Percentiles rank a stretch among this genome's conserved stretches.
These are phyloP conservation scores for Rosa multiflora DNA, from an alignment of 306 rosid genomes.

Conservation along the genomic window DNA sequence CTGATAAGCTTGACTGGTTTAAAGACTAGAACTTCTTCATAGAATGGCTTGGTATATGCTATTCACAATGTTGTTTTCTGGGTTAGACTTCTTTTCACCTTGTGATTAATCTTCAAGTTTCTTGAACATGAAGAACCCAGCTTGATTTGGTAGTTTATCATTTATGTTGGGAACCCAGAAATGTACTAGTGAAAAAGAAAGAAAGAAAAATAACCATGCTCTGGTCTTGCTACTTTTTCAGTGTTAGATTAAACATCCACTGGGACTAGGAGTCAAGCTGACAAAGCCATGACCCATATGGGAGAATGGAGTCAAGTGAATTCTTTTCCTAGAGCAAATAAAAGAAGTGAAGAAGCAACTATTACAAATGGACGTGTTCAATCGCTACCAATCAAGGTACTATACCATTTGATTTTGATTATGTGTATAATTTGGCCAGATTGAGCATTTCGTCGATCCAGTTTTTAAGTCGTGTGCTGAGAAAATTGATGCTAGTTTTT, in stretches of 20 bases:
- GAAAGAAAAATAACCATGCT: not conserved
- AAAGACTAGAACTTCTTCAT: not conserved
- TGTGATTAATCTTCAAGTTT: not conserved
- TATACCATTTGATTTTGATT: not conserved
- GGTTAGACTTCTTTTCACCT: not conserved
- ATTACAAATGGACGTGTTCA: conserved; percentile 35
- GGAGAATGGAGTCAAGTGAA: conserved; percentile 41
- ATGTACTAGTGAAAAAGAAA: not conserved
- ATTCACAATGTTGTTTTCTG: not conserved
- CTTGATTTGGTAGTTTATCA: not conserved
- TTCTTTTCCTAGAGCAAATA: conserved; percentile 26
- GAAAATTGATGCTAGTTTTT: conserved; percentile 10
- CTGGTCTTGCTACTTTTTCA: conserved; percentile 9
- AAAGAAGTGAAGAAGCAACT: conserved; percentile 15
- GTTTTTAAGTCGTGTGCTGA: conserved; percentile 11
- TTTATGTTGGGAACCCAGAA: not conserved
- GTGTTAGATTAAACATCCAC: not conserved
- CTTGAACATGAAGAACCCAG: not conserved
- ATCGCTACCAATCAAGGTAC: conserved; percentile 41
- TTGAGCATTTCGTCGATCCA: not conserved
- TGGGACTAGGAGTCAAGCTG: too few species aligned
- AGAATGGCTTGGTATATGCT: not conserved
- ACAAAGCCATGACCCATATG: conserved; percentile 28
- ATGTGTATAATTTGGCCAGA: not conserved
- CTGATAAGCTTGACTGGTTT: conserved; percentile 1